Base-by-base conservation (phyloP, 129 eudicot genomes). In the Centaurea solstitialis region DNA sequence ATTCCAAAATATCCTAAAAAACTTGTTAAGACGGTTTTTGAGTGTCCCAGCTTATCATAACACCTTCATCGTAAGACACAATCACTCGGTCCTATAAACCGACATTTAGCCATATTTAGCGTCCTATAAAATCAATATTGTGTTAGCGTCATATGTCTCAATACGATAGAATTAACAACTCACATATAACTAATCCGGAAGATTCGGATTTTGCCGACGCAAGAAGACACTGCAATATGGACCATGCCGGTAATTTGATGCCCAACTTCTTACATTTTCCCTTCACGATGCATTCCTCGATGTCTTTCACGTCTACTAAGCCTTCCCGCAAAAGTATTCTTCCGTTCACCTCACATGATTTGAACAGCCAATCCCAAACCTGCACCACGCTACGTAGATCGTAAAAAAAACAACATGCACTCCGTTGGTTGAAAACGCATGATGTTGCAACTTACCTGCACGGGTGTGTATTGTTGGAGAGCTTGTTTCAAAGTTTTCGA, bases 351-450 rank as follows among this genome's bases (percentile, higher is more conserved):
- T 94, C 97, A 24, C 97, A 94, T 22, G 99, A 90, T 62, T 89
- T 92, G 73, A 94, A 94, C 83, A 94, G 85, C 97, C 99, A 92
- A 84, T 90, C 97, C 94, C 97, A 91, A 1, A 94, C 92, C 96
- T 93, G 77, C 17, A 78, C 9, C 17, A 78, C 9, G 83, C 23
- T 23, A 41, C n/a, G 22, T n/a, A 72, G 35, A 12, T 68, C 15
- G 37, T 17, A 4, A 45, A 64, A 64, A n/a, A n/a, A n/a, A n/a
- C n/a, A n/a, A 45, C 4, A 83, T 0, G 39, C 17, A 74, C 4
- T 50, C 12, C 1, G 11, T 40, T 24, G 77, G 28, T 40, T 21
- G 13, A 20, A 22, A 30, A 0, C 3, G 40, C 20, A 37, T 7
- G 57, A 20, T 41, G 66, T 68, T 24, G 17, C 7, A 8, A 37